Base-by-base conservation (phyloP, 768 basidiomycete genomes). In the Suillus paluster region DNA sequence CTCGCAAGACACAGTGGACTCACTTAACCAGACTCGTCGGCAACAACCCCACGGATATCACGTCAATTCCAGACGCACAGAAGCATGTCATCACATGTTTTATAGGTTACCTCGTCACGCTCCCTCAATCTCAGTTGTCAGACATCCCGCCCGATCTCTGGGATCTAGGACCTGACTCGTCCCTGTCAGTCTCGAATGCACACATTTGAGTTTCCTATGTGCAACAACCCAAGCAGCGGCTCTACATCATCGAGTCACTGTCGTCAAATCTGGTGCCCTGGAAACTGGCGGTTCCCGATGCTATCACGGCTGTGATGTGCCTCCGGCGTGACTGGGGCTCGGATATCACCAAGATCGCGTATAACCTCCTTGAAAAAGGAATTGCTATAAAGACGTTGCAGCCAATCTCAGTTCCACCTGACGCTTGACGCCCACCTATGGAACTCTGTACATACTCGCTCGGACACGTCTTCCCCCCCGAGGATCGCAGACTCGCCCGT, bases 231-330 rank as follows among this genome's bases (percentile, higher is more conserved):
- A 11, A 50, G 27, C 30, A 33, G 5, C 11, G 19, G 27, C 14
- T 34, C 33, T 58, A 44, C 45, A 34, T 49, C 4, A 58, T 49
- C 10, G 6, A 52, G 30, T 6, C 49, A 6, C 49, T 12, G 19
- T 30, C 30, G 2, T 12, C 0, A 33, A 52, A 2, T 33, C 49
- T 33, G 11, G 30, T 33, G 12, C 23, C 45, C 21, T 58, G 58
- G 39, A 49, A 39, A 27, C 50, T 58, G 9, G 45, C 7, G 3
- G 33, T 49, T 5, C 2, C 23, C 1, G 27, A 58, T 0, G 10
- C 58, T 7, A 23, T 17, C 4, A 56, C 19, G 3, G 45, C 58
- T 14, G 50, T 50, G 33, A 59, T 59, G 58, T 59, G 58, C 45
- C 58, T 58, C 45, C 49, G 27, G 23, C 21, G 4, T 17, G 39